phyloP scores from a whole-genome alignment of 805 yeast species.

The Nakazawaea ambrosiae region DNA sequence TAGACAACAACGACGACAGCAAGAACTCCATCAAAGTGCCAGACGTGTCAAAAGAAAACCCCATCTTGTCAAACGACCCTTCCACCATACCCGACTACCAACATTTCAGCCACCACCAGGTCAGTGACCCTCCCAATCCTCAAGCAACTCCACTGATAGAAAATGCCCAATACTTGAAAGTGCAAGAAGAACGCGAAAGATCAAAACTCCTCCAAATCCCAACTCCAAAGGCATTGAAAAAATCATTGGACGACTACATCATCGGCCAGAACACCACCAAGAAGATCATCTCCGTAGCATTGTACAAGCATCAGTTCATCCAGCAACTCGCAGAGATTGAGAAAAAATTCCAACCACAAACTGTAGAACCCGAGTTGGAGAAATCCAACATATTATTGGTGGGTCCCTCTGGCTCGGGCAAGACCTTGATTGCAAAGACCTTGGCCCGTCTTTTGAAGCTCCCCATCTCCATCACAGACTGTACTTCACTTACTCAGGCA shows the following conservation, averaged over 20 bases:
- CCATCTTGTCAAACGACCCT: background rate
- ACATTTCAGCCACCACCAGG: background rate
- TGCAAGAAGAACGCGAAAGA: conserved; percentile 5
- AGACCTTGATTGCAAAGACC: conserved; percentile 49
- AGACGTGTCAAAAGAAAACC: conserved; percentile 3
- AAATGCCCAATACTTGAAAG: background rate
- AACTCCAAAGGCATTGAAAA: conserved; percentile 39
- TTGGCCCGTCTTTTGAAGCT: conserved; percentile 44
- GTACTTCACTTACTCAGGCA: conserved; percentile 57
- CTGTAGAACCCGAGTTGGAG: conserved; percentile 34
- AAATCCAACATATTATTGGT: conserved; percentile 49
- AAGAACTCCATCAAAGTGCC: conserved; percentile 9
- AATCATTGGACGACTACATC: conserved; percentile 41
- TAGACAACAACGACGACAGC: conserved; percentile 12
- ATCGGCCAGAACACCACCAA: conserved; percentile 52
- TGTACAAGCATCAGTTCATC: conserved; percentile 42
- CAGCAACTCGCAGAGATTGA: conserved; percentile 2
- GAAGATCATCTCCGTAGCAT: conserved; percentile 54
- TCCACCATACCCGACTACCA: background rate
- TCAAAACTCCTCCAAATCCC: conserved; percentile 26
- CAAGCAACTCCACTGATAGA: too few species aligned
- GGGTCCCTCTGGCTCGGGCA: conserved; percentile 62
- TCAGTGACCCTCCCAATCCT: background rate
- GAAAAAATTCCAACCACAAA: conserved; percentile 5
- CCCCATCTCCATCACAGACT: conserved; percentile 54